Percentiles rank a stretch among this genome's conserved stretches.
phyloP scores from a whole-genome alignment of 208 protist species.

The Acanthamoeba culbertsoni region DNA sequence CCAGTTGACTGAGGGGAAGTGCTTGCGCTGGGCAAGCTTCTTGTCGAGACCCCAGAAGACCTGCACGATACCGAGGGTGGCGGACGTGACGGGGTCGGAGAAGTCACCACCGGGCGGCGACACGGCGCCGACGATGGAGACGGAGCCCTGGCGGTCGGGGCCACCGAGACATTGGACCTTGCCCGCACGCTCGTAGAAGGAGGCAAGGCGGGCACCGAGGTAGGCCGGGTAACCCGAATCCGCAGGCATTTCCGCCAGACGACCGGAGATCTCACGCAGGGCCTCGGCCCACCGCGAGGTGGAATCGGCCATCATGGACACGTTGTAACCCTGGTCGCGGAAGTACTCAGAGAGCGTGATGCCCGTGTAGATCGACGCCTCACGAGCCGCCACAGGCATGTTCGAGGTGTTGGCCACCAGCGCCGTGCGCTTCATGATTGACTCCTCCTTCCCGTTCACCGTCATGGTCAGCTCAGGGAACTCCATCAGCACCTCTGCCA shows the following conservation, averaged over 20 bases:
- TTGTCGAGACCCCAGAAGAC: conserved; percentile 99
- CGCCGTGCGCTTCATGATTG: conserved; percentile 99
- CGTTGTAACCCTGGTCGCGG: conserved; percentile 99
- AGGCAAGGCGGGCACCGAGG: conserved; percentile 97
- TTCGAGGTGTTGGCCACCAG: conserved; percentile 99
- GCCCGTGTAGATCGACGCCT: conserved; percentile 99
- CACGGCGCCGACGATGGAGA: conserved; percentile 99
- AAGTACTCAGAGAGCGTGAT: conserved; percentile 97
- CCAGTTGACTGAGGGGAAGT: conserved; percentile 99
- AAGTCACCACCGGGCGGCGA: conserved; percentile 99
- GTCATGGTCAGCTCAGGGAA: conserved; percentile 95
- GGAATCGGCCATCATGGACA: conserved; percentile 99
- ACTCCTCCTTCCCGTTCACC: conserved; percentile 94
- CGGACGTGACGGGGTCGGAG: conserved; percentile 98
- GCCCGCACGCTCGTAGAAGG: conserved; percentile 98
- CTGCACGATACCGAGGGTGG: conserved; percentile 99
- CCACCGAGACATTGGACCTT: conserved; percentile 92
- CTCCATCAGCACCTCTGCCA: conserved; percentile 99
- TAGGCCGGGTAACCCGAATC: conserved; percentile 84
- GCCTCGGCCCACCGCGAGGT: conserved; percentile 99
- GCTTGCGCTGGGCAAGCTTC: conserved; percentile 99
- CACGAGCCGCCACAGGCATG: conserved; percentile 99
- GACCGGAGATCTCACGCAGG: conserved; percentile 99
- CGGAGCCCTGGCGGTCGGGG: conserved; percentile 95
- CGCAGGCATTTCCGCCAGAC: conserved; percentile 99